These are phyloP conservation scores for Mariannaea elegans DNA, from an alignment of 2,329 filamentous ascomycete genomes.

Conservation along the genomic window DNA sequence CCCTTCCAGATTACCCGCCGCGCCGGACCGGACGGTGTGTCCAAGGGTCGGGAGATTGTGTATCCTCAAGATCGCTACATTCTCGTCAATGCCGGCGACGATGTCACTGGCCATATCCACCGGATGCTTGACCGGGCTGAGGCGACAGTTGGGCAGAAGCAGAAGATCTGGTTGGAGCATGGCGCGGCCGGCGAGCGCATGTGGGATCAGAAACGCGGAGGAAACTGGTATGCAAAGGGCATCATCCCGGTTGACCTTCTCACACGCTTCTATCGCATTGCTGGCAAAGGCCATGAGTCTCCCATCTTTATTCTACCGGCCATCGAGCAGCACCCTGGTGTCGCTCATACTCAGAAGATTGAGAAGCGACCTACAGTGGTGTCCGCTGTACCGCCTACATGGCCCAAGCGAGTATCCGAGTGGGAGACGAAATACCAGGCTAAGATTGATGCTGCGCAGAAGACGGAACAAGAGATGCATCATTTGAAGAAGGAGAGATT, in stretches of 20 bases:
- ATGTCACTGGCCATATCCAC: conserved; percentile 58
- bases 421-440: conserved; percentile 38
- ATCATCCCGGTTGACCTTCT: conserved; percentile 58
- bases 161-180: conserved; percentile 45
- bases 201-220: conserved; percentile 40
- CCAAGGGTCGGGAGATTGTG: conserved; percentile 59
- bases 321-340: conserved; percentile 55
- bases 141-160: conserved; percentile 47
- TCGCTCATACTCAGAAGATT: conserved; percentile 53
- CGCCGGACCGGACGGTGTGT: conserved; percentile 60
- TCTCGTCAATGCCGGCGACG: conserved; percentile 63
- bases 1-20: conserved; percentile 62
- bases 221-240: conserved; percentile 49
- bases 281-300: conserved; percentile 50
- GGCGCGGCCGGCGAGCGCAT: conserved; percentile 54
- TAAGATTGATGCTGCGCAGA: conserved; percentile 33
- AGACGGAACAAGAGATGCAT: conserved; percentile 27
- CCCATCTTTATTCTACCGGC: conserved; percentile 65
- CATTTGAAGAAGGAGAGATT: conserved; percentile 33
- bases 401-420: conserved; percentile 46
- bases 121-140: conserved; percentile 57
- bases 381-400: conserved; percentile 42
- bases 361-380: conserved; percentile 54
- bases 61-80: conserved; percentile 66
- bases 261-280: conserved; percentile 63